Conservation (phyloP, 768 basidiomycete species). For the Sporobolomyces roseus region DNA sequence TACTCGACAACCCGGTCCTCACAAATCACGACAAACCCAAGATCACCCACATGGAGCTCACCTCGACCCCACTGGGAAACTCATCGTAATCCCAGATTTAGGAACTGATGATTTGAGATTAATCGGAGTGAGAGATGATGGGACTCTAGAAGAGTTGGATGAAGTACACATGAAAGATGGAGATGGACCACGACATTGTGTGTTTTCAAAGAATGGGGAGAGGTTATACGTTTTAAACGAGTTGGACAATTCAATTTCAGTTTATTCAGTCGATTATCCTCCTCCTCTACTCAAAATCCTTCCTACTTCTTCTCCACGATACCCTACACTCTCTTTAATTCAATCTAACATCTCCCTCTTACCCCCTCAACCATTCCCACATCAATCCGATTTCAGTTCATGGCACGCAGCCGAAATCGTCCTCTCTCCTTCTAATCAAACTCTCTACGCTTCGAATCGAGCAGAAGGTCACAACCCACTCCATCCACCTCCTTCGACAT, state of each 20-base stretch:
- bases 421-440: conserved; percentile 16
- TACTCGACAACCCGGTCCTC: neutral
- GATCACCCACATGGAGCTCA: conserved; percentile 38
- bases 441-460: conserved; percentile 37
- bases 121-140: neutral
- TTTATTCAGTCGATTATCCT: conserved; percentile 16
- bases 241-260: conserved; percentile 32
- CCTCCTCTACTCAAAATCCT: neutral
- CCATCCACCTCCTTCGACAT: conserved; percentile 1
- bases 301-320: neutral
- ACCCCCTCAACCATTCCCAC: conserved; percentile 7
- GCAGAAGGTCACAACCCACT: conserved; percentile 37
- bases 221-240: conserved; percentile 39
- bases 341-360: conserved; percentile 34
- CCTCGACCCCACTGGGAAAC: conserved; percentile 12
- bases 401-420: conserved; percentile 38
- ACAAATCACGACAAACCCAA: conserved; percentile 14
- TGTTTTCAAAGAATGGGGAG: conserved; percentile 10
- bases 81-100: conserved; percentile 32
- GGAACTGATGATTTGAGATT: conserved; percentile 36
- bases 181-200: conserved; percentile 29
- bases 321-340: conserved; percentile 23
- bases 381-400: conserved; percentile 15
- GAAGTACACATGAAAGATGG: neutral
- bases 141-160: conserved; percentile 3